Evolutionary conservation across 352 stramenopile genomes (phyloP).

Genomic region (Globisporangium spiculum): DNA sequence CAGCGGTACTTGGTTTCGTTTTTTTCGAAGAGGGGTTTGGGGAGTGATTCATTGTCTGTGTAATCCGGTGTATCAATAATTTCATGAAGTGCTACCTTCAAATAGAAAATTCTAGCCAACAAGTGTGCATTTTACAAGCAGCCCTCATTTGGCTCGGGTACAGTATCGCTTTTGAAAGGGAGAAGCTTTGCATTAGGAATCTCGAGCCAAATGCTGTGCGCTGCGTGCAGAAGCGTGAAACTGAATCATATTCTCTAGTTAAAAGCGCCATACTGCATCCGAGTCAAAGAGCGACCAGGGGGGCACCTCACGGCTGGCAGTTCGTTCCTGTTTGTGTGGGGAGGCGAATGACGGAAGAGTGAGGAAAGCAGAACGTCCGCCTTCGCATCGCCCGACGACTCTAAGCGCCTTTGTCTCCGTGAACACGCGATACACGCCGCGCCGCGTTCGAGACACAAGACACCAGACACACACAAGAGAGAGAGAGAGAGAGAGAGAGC

Average conservation of each 20-base stretch:
- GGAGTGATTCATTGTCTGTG: neutral
- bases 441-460: neutral
- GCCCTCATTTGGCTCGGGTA: neutral
- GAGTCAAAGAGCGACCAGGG: neutral
- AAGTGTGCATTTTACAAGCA: neutral
- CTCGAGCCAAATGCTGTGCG: neutral
- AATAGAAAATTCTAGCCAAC: neutral
- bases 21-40: neutral
- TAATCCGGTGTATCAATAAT: neutral
- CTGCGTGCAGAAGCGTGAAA: neutral
- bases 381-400: neutral
- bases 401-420: neutral
- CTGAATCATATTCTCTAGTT: neutral
- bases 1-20: neutral
- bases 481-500: neutral
- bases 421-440: neutral
- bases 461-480: neutral
- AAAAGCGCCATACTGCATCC: neutral
- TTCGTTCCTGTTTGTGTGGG: constrained; percentile 11
- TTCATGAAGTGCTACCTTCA: neutral
- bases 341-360: constrained; percentile 14
- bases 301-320: neutral
- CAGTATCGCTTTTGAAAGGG: neutral
- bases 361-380: constrained; percentile 9
- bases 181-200: neutral